phyloP scores from a whole-genome alignment of 148 eudicot genomes.

The Polygonum maritimum region DNA sequence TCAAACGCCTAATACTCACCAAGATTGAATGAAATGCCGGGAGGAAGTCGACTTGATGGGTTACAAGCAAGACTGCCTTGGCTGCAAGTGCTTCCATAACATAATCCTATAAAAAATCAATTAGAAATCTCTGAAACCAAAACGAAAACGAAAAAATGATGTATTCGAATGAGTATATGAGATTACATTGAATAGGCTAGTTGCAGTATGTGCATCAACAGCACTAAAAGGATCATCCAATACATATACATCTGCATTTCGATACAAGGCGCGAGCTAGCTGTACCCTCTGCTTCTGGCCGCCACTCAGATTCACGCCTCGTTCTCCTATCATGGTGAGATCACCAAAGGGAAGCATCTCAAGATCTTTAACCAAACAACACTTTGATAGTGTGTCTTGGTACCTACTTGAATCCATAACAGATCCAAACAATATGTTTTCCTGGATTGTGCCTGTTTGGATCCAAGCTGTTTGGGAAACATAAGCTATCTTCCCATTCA shows the following conservation, averaged over 20 bases:
- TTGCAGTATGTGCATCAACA: constrained; percentile 68
- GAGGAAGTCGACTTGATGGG: constrained; percentile 22
- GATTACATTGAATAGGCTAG: constrained; percentile 41
- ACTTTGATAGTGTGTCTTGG: constrained; percentile 30
- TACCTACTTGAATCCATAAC: constrained; percentile 34
- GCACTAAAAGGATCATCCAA: constrained; percentile 80
- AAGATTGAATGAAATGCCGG: constrained; percentile 14
- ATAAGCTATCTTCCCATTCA: constrained; percentile 42
- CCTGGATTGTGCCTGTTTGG: constrained; percentile 53
- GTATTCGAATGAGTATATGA: too few relatives aligned
- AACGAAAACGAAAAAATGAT: too few relatives aligned
- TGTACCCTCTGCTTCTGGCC: constrained; percentile 64
- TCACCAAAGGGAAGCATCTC: constrained; percentile 47
- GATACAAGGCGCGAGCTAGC: constrained; percentile 57
- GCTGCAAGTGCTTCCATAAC: constrained; percentile 18
- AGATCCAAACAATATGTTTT: constrained; percentile 52
- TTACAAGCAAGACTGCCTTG: constrained; percentile 17
- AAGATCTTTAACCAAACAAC: constrained; percentile 41
- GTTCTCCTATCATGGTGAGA: constrained; percentile 46
- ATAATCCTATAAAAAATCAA: constrained; percentile 15
- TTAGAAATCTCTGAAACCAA: too few relatives aligned
- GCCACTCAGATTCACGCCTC: constrained; percentile 66
- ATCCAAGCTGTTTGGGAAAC: constrained; percentile 69
- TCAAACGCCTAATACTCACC: constrained; percentile 15
- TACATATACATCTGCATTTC: constrained; percentile 53